Conservation (phyloP, 169 alveolate species). For the Plasmodium berghei region DNA sequence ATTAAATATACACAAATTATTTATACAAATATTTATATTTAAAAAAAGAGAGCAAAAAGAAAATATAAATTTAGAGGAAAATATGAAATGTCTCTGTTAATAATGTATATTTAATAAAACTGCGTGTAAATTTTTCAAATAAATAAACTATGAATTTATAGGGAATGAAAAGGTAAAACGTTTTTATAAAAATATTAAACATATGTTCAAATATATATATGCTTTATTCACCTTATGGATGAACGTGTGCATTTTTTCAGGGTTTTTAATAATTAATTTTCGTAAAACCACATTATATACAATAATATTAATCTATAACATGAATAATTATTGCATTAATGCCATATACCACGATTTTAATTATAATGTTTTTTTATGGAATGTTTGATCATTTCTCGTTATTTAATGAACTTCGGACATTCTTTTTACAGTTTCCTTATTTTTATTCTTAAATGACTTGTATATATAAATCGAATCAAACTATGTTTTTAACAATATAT, state of each 20-base stretch:
- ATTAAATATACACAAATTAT: not conserved
- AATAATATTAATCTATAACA: conserved; percentile 1
- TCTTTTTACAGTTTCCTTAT: no score
- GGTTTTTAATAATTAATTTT: not conserved
- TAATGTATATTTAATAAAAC: not conserved
- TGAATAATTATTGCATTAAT: not conserved
- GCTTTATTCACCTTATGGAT: not conserved
- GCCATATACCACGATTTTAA: no score
- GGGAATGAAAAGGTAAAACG: not conserved
- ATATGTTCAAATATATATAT: not conserved
- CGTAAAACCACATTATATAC: not conserved
- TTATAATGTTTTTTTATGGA: no score
- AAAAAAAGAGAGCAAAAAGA: not conserved
- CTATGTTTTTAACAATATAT: not conserved
- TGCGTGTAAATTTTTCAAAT: not conserved
- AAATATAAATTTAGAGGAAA: not conserved
- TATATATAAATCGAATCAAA: not conserved
- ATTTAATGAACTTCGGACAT: no score
- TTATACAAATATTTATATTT: not conserved
- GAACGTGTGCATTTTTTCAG: not conserved
- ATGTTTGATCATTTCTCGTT: no score
- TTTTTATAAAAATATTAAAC: not conserved
- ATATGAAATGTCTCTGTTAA: not conserved
- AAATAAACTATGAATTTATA: not conserved
- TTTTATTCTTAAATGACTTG: not conserved